Percentiles rank a stretch among this genome's conserved stretches.
Conservation (phyloP, 441 rosid genomes). For the Brassica hybrid region DNA sequence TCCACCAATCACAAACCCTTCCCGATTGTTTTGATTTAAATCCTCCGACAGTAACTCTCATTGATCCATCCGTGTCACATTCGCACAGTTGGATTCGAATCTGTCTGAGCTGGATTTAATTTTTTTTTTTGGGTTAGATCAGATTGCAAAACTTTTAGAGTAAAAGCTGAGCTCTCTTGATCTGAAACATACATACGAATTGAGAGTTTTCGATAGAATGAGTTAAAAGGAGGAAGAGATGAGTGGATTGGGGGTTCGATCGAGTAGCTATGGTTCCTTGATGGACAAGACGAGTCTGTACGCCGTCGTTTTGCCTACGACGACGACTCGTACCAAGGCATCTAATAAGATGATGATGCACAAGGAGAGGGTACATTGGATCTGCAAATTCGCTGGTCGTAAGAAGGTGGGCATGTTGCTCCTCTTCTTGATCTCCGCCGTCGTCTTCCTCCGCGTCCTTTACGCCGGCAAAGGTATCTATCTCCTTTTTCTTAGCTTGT, state of each 20-base stretch:
- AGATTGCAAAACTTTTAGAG: background rate
- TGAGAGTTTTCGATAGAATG: background rate
- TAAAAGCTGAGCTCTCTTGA: background rate
- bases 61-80: background rate
- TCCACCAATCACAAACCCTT: constrained; percentile 5
- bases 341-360: constrained; percentile 58
- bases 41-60: background rate
- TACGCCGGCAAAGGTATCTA: constrained; percentile 87
- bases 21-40: background rate
- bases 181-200: background rate
- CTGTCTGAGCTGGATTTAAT: background rate
- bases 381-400: constrained; percentile 90
- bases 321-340: constrained; percentile 59
- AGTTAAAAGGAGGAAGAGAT: background rate
- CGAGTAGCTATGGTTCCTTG: constrained; percentile 6
- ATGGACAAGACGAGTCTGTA: background rate
- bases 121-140: background rate
- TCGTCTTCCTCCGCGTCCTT: constrained; percentile 80
- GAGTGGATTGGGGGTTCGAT: constrained; percentile 6
- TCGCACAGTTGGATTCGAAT: background rate
- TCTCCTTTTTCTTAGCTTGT: background rate
- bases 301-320: constrained; percentile 44
- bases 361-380: constrained; percentile 89
- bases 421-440: constrained; percentile 78
- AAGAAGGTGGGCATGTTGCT: constrained; percentile 93